These are phyloP conservation scores for Dictyophora rubrovolvata DNA, from an alignment of 768 basidiomycete genomes.

Conservation along the genomic window DNA sequence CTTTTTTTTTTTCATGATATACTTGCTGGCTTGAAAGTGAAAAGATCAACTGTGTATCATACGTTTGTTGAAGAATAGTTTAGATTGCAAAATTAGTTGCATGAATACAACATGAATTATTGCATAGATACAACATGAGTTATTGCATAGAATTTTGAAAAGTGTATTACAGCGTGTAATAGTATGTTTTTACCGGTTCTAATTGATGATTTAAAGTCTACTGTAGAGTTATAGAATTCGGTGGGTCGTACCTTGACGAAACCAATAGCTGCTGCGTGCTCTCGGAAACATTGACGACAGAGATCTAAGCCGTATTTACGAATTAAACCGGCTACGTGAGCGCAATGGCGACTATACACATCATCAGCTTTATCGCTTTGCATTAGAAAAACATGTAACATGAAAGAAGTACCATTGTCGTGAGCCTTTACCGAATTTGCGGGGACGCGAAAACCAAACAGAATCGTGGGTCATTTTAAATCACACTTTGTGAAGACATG, in stretches of 20 bases:
- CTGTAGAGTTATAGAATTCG: not conserved
- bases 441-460: constrained; percentile 94
- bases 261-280: constrained; percentile 87
- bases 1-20: not conserved
- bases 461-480: constrained; percentile 93
- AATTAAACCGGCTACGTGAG: constrained; percentile 95
- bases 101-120: too few relatives aligned
- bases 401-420: constrained; percentile 71
- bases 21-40: too few relatives aligned
- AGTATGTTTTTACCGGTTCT: not conserved
- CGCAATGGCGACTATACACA: constrained; percentile 73
- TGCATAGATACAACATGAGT: too few relatives aligned
- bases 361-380: not conserved
- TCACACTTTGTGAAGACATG: not conserved
- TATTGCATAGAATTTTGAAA: too few relatives aligned
- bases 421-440: constrained; percentile 91
- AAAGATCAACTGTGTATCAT: too few relatives aligned
- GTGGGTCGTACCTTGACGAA: constrained; percentile 71
- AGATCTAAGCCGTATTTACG: constrained; percentile 96
- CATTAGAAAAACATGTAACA: not conserved
- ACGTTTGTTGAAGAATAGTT: too few relatives aligned
- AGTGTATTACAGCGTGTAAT: too few relatives aligned
- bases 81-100: too few relatives aligned
- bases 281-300: constrained; percentile 97
- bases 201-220: not conserved